phyloP scores from a whole-genome alignment of 345 rosid genomes.

The Salix arbutifolia region DNA sequence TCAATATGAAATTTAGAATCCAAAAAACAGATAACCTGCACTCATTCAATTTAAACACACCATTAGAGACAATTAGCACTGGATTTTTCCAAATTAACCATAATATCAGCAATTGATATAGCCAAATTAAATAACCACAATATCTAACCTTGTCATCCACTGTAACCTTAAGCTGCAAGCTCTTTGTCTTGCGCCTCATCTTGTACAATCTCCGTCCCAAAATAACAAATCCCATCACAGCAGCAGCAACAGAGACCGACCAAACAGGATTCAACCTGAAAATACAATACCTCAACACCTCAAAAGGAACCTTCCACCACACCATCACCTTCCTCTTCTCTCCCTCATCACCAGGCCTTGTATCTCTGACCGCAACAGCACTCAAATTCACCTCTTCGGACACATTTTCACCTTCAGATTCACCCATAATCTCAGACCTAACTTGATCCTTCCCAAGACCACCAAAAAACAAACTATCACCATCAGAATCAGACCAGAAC shows the following conservation, averaged over 20 bases:
- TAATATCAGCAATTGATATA: slow-evolving; percentile 1
- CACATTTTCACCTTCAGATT: slow-evolving; percentile 19
- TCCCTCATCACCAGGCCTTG: slow-evolving; percentile 22
- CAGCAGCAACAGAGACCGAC: slow-evolving; percentile 90
- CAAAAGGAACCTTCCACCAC: slow-evolving; percentile 95
- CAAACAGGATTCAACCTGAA: slow-evolving; percentile 73
- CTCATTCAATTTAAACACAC: neutral
- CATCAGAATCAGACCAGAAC: slow-evolving; percentile 44
- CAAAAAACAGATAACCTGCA: neutral
- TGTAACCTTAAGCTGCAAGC: slow-evolving; percentile 75
- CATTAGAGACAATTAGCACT: slow-evolving; percentile 3
- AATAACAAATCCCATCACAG: slow-evolving; percentile 72
- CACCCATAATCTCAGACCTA: slow-evolving; percentile 19
- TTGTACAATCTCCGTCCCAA: slow-evolving; percentile 72
- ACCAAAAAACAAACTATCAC: slow-evolving; percentile 32
- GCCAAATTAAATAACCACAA: slow-evolving; percentile 1
- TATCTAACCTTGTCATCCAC: slow-evolving; percentile 79
- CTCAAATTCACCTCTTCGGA: slow-evolving; percentile 11
- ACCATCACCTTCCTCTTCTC: slow-evolving; percentile 37
- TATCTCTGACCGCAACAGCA: slow-evolving; percentile 25
- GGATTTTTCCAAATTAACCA: neutral
- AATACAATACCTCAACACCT: slow-evolving; percentile 68
- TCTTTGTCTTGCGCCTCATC: slow-evolving; percentile 69
- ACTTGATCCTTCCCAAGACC: slow-evolving; percentile 26
- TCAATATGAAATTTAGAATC: neutral